Percentiles rank a stretch among this genome's conserved stretches.
Conservation (phyloP, 164 flowering plant genomes). For the Magnolia kwangsiensis region DNA sequence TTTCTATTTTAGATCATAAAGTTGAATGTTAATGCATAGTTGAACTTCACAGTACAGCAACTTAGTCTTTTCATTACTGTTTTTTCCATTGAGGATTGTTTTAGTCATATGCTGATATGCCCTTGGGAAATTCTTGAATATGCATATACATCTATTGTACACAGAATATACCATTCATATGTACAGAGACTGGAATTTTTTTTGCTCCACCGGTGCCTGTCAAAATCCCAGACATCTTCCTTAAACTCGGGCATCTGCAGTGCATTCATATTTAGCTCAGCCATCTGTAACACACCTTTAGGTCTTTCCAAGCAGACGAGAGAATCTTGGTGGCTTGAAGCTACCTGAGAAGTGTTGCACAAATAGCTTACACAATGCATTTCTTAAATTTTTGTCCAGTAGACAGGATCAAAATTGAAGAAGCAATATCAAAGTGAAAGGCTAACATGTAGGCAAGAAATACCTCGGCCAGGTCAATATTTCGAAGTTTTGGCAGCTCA, state of each 20-base stretch:
- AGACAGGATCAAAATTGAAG: background rate
- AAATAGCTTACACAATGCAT: background rate
- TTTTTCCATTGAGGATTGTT: no score
- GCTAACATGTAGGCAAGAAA: background rate
- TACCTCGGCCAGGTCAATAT: slow-evolving; percentile 34
- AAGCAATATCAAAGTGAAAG: background rate
- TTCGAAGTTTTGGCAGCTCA: slow-evolving; percentile 39
- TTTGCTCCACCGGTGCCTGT: slow-evolving; percentile 52
- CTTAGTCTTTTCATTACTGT: no score
- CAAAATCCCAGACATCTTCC: slow-evolving; percentile 62
- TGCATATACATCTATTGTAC: background rate
- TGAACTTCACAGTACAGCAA: no score
- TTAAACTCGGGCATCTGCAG: slow-evolving; percentile 24
- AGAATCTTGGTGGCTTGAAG: slow-evolving; percentile 16
- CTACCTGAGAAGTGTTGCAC: slow-evolving; percentile 28
- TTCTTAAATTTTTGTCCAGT: background rate
- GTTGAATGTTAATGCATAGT: no score
- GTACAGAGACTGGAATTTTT: slow-evolving; percentile 59
- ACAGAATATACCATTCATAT: slow-evolving; percentile 58
- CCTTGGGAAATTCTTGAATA: no score
- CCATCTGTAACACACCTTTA: slow-evolving; percentile 18
- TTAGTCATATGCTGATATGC: no score
- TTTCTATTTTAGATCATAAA: no score
- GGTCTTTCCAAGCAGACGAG: slow-evolving; percentile 24
- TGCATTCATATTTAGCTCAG: background rate